Base-by-base conservation (phyloP, 805 yeast genomes). In the Saturnispora besseyi region DNA sequence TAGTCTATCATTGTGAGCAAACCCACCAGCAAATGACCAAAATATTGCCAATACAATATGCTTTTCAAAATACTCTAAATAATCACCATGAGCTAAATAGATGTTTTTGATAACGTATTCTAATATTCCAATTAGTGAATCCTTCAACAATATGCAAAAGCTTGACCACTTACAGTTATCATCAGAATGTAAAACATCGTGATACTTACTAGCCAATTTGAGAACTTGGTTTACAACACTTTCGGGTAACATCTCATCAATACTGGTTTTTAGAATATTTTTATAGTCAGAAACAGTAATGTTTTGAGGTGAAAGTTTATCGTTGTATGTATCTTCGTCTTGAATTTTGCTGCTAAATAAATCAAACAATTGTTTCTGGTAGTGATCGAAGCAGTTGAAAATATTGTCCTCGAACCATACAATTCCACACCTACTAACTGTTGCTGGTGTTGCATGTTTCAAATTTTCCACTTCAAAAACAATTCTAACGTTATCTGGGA, bases 361-460 rank as follows among this genome's bases (percentile, higher is more conserved):
- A n/a, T 51, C 52, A 12, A 41, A 43, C 3, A 62, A 12, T 21
- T 47, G 34, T 6, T 53, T 50, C 5, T 45, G 31, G 18, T 56
- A 55, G 22, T 55, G 15, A 26, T 51, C 55, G 15, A 33, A 34
- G 7, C 42, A 9, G n/a, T 29, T 44, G 41, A 53, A 53, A 9
- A 60, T 28, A 2, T 46, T 29, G 2, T 59, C 57, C n/a, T 79
- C 81, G 56, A 87, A 67, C 82, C 89, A 85, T 1, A 90, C 70
- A 76, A 91, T 81, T 3, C 96, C 96, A 71, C 97, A 90, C 62
- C 98, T 76, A 64, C 93, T 87, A 24, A 91, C 76, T 0, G 98
- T 91, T 0, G 98, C 98, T 0, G 87, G 87, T 0, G 98, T 91
- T 0, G 96, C 85, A 55, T 76, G 69, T 2, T 67, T 62, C 47